Conservation (phyloP, 768 basidiomycete genomes). For the Hygrocybe punicea region DNA sequence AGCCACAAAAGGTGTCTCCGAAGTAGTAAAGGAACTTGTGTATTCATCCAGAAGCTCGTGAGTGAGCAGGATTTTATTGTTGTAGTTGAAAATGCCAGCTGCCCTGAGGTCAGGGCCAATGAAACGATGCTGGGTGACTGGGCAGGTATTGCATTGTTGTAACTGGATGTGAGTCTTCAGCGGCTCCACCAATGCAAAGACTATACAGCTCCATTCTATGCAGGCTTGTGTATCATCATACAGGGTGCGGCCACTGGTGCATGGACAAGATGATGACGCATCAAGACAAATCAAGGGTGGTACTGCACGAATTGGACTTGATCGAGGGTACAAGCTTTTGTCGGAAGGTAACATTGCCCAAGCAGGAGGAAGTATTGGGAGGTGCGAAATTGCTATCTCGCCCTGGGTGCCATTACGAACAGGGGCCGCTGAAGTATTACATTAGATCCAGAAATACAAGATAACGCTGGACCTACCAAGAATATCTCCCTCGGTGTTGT, state of each 20-base stretch:
- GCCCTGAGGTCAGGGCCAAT: conserved; percentile 31
- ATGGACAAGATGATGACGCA: neutral
- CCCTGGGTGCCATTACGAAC: neutral
- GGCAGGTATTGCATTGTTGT: conserved; percentile 4
- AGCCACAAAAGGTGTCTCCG: conserved; percentile 25
- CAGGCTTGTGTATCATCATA: neutral
- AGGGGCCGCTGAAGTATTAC: neutral
- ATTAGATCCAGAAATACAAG: neutral
- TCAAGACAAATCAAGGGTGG: neutral
- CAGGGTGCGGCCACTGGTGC: neutral
- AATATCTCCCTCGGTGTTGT: neutral
- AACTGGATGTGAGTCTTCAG: neutral
- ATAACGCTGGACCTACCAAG: neutral
- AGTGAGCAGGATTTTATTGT: conserved; percentile 29
- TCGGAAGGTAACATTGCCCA: conserved; percentile 5
- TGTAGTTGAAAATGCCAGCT: conserved; percentile 34
- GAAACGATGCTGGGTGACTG: conserved; percentile 7
- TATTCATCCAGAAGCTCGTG: conserved; percentile 37
- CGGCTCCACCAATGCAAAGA: neutral
- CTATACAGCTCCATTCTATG: neutral
- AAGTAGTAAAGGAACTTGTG: conserved; percentile 28
- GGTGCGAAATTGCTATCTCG: conserved; percentile 2
- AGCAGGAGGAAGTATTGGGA: conserved; percentile 5
- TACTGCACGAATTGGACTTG: neutral
- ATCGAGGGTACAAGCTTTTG: neutral